A percentile compares a stretch with the other conserved stretches of the same genome.
Conservation (phyloP, 2,329 filamentous ascomycete genomes). For the Aureobasidium vineae region DNA sequence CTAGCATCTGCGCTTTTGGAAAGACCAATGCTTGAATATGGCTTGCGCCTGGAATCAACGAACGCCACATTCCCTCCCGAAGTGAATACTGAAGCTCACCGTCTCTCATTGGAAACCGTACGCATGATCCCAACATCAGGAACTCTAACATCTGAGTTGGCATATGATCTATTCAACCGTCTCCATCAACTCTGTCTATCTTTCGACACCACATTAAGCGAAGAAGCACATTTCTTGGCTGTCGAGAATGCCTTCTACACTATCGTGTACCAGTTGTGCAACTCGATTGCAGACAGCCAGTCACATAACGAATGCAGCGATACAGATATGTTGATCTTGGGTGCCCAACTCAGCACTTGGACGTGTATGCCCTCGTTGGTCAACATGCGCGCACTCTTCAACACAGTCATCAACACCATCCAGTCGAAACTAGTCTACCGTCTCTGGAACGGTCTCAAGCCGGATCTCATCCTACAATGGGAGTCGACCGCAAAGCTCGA, state of each 20-base stretch:
- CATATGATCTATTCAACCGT: constrained; percentile 20
- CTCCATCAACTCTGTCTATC: constrained; percentile 7
- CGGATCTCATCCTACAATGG: constrained; percentile 14
- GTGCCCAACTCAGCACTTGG: constrained; percentile 20
- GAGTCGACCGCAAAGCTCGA: constrained; percentile 10
- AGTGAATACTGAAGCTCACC: constrained; percentile 12
- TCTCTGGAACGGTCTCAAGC: constrained; percentile 24
- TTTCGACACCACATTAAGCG: constrained; percentile 6
- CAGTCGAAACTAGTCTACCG: constrained; percentile 22
- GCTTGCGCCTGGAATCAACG: background rate
- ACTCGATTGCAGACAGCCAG: constrained; percentile 6
- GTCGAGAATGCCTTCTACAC: constrained; percentile 16
- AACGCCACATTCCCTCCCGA: background rate
- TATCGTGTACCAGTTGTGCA: constrained; percentile 19
- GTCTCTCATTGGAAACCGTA: constrained; percentile 11
- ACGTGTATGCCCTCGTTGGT: constrained; percentile 17
- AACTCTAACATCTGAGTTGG: background rate
- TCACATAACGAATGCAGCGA: background rate
- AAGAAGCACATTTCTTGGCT: constrained; percentile 18
- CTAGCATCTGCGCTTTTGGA: constrained; percentile 19
- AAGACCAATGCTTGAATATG: constrained; percentile 18
- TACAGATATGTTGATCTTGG: constrained; percentile 21
- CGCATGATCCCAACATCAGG: constrained; percentile 21
- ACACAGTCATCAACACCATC: constrained; percentile 25
- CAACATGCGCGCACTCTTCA: constrained; percentile 24